Evolutionary conservation across 441 rosid species (phyloP).

Genomic region (Isatis lusitanica): DNA sequence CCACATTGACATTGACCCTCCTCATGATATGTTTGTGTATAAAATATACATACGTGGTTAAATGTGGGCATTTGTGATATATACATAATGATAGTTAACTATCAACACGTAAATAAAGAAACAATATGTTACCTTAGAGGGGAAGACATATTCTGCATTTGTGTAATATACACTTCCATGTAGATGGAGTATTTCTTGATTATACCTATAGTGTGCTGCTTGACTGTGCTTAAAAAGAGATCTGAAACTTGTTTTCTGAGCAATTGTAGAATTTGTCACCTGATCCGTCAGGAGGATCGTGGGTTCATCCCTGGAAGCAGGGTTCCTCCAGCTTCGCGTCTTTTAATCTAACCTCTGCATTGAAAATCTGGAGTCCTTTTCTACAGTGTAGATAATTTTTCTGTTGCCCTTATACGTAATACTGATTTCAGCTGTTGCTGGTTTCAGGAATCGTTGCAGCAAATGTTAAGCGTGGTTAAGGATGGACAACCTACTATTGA

Average conservation of each 20-base stretch:
- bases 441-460: constrained; percentile 56
- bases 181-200: neutral
- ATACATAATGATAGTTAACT: constrained; percentile 8
- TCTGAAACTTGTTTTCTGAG: constrained; percentile 8
- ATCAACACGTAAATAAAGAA: neutral
- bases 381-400: neutral
- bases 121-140: neutral
- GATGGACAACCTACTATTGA: constrained; percentile 53
- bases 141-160: constrained; percentile 1
- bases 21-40: neutral
- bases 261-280: neutral
- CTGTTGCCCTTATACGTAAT: constrained; percentile 1
- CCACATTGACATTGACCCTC: neutral
- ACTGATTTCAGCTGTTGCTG: constrained; percentile 31
- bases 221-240: constrained; percentile 3
- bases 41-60: neutral
- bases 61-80: neutral
- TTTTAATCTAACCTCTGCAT: constrained; percentile 2
- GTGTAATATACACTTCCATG: neutral
- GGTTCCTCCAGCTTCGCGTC: neutral
- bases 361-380: neutral
- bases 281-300: constrained; percentile 1
- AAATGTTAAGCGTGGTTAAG: constrained; percentile 40
- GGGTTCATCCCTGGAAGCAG: too few relatives aligned
- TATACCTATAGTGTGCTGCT: neutral